phyloP scores from a whole-genome alignment of 768 basidiomycete species.

The Pulveroboletus sp. region DNA sequence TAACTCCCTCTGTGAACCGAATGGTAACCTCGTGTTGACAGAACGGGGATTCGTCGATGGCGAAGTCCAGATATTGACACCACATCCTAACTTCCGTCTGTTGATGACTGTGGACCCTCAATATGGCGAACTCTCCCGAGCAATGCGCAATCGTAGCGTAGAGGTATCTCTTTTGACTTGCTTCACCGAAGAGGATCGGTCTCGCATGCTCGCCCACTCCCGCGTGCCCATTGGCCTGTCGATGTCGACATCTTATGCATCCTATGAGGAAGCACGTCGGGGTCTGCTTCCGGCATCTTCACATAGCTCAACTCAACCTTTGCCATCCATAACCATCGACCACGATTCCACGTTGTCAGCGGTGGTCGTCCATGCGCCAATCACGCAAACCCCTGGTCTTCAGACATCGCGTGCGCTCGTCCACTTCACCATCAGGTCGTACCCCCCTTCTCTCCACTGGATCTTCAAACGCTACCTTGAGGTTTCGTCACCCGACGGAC shows the following conservation, averaged over 20 bases:
- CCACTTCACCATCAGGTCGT: slow-evolving; percentile 26
- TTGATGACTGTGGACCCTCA: slow-evolving; percentile 93
- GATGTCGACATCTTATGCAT: slow-evolving; percentile 5
- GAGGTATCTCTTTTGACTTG: slow-evolving; percentile 60
- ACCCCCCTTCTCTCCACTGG: slow-evolving; percentile 9
- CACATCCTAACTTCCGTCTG: slow-evolving; percentile 86
- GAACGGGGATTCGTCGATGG: slow-evolving; percentile 86
- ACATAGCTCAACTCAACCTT: neutral
- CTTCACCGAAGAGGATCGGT: slow-evolving; percentile 43
- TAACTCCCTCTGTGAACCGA: slow-evolving; percentile 90
- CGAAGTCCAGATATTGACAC: slow-evolving; percentile 64
- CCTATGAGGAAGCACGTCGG: slow-evolving; percentile 25
- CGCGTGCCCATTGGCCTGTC: slow-evolving; percentile 41
- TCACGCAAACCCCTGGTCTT: slow-evolving; percentile 18
- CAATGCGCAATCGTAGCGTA: slow-evolving; percentile 96
- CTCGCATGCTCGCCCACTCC: slow-evolving; percentile 42
- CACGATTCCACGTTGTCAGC: slow-evolving; percentile 46
- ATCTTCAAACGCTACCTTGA: slow-evolving; percentile 24
- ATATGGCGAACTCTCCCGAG: slow-evolving; percentile 90
- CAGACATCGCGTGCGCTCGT: slow-evolving; percentile 21
- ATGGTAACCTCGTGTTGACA: slow-evolving; percentile 78
- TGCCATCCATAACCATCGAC: slow-evolving; percentile 42
- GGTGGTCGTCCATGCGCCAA: slow-evolving; percentile 39
- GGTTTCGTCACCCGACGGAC: slow-evolving; percentile 6
- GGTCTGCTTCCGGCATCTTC: slow-evolving; percentile 13